Base-by-base conservation (phyloP, 148 eudicot genomes). In the Cornus kousa region DNA sequence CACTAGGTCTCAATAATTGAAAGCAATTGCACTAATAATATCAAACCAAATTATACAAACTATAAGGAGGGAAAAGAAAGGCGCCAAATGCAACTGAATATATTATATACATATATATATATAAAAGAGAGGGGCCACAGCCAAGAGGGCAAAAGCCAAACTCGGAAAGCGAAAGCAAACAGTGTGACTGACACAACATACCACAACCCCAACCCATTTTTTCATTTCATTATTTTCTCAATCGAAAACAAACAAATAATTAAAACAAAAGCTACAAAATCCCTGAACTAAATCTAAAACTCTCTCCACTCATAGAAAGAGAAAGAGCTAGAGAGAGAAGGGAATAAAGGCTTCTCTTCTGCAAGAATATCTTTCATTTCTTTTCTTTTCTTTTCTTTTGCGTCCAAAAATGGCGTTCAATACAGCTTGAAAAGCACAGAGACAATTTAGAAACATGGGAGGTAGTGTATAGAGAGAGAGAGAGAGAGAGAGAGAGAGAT, bases 291-390 rank as follows among this genome's bases (percentile, higher is more conserved):
- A 53, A 53, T 53, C 19, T 53, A 2, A 6, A 43, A 43, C 48
- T 43, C 48, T 39, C 43, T 43, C 48, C 48, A 43, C 48, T 9
- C 35, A 62, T 65, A 74, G 46, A 33, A 62, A 35, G n/a, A 37
- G 31, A 37, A 19, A 46, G 50, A 12, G 67, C 4, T 28, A 60
- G 46, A 71, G 73, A 71, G 46, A 20, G 53, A 53, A 70, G 40
- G 37, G 64, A 68, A 74, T 70, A 55, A 74, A 74, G 72, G 67
- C 66, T 68, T 31, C 0, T 68, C 65, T 68, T 31, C 73, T 31
- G n/a, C 77, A 74, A 74, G 82, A 80, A 79, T 73, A 57, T 80
- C 9, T 68, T 72, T 68, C 35, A 67, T 48, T 48, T 33, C 14
- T 64, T 73, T 67, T 12, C 24, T 20, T 14, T 57, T 24, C 5